Evolutionary conservation across 345 rosid genomes (phyloP), one percentile per base, ranked within the genome.

Genomic region (Gossypium ekmanianum): DNA sequence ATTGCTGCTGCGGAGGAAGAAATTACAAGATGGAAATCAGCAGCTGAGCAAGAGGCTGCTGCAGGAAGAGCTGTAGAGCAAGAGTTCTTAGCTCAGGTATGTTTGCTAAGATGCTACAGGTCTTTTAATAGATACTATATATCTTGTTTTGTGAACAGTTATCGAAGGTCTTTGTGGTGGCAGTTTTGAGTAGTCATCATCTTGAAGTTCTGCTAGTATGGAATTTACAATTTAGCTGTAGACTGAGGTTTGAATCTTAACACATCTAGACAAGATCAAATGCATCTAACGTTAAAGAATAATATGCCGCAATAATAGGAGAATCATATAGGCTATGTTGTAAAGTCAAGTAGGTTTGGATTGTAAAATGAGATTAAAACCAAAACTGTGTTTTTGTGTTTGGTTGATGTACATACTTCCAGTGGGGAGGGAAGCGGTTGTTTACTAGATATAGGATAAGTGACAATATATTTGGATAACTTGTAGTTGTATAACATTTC

Each of bases 41-140:
- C 99, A 77, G 99, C 98, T 59, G 99, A 93, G 87, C 90, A 96
- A 74, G 99, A 93, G 82, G 98, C 99, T 78, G 97, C 93, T 79
- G 99, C 98, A 12, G 99, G 97, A 59, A 83, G 90, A 87, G 96
- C 93, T 74, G 89, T 95, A 79, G 99, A 95, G 80, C 94, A 87
- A 78, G 97, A 93, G 65, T 86, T 86, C 78, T 74, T 85, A 11
- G 80, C 89, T 52, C 90, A 90, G 95, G 99, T 93, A 77, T 76
- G 82, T 75, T 64, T 65, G 14, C 71, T 52, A 52, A 11, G 47
- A n/a, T 70, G 26, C 61, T 39, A 11, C 47, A 2, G 24, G 34
- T 67, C 26, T 39, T 68, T 62, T 51, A 62, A 74, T 52, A 7
- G 12, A 27, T 20, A 17, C 48, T 58, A 39, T 12, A 20, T 29